Evolutionary conservation across 441 rosid genomes (phyloP).

Genomic region (Viola pubescens): DNA sequence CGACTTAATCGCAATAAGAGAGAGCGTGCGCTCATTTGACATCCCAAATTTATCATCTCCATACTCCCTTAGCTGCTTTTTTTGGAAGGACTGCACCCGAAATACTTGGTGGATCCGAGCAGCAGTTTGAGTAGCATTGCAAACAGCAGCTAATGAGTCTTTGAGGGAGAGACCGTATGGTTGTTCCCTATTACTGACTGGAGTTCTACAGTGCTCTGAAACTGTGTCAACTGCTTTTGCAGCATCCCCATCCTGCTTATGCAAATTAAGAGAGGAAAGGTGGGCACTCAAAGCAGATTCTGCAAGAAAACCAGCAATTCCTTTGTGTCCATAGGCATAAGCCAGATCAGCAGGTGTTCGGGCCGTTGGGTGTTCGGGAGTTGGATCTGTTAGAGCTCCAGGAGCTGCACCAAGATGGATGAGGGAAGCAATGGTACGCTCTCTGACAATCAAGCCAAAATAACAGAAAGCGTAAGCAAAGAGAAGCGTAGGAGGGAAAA

Average conservation of each 20-base stretch:
- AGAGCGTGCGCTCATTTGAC: constrained; percentile 59
- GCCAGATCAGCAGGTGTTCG: constrained; percentile 88
- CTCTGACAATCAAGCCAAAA: constrained; percentile 44
- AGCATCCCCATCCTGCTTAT: constrained; percentile 27
- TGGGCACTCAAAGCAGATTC: constrained; percentile 57
- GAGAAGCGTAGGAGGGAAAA: background rate
- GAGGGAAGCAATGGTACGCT: constrained; percentile 69
- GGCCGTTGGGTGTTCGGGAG: constrained; percentile 58
- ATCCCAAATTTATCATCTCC: constrained; percentile 43
- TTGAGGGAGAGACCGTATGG: constrained; percentile 38
- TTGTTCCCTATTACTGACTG: constrained; percentile 30
- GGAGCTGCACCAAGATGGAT: constrained; percentile 74
- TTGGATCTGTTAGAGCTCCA: constrained; percentile 78
- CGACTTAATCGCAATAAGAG: constrained; percentile 50
- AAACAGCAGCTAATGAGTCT: constrained; percentile 76
- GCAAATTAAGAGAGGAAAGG: constrained; percentile 48
- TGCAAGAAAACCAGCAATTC: constrained; percentile 86
- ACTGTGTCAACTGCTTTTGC: constrained; percentile 27
- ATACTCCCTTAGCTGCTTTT: constrained; percentile 57
- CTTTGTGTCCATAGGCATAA: constrained; percentile 74
- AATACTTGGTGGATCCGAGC: constrained; percentile 81
- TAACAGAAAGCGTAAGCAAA: background rate
- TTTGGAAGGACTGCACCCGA: constrained; percentile 86
- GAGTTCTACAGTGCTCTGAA: constrained; percentile 28
- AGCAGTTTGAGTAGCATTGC: constrained; percentile 78